Evolutionary conservation across 352 stramenopile genomes (phyloP).

Genomic region (Globisporangium paroecandrum): DNA sequence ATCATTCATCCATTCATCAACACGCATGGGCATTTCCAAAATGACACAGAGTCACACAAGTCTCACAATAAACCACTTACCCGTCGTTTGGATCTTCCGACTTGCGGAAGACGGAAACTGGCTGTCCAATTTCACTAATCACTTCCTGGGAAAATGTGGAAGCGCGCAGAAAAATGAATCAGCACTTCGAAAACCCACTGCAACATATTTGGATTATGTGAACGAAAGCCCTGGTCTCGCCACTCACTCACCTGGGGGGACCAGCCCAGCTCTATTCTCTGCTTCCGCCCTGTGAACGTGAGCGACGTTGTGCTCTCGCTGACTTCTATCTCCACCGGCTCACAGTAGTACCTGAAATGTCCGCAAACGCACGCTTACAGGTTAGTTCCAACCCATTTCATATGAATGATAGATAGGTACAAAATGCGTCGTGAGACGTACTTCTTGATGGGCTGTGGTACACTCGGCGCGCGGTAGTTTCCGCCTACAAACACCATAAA

Average conservation of each 20-base stretch:
- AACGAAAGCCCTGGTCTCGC: neutral
- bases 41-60: neutral
- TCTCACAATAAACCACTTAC: slow-evolving; percentile 22
- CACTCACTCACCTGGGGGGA: slow-evolving; percentile 55
- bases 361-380: neutral
- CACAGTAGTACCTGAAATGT: slow-evolving; percentile 65
- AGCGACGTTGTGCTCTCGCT: slow-evolving; percentile 35
- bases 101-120: slow-evolving; percentile 77
- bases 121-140: slow-evolving; percentile 70
- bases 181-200: neutral
- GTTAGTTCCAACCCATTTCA: neutral
- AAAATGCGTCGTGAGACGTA: slow-evolving; percentile 17
- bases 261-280: slow-evolving; percentile 71
- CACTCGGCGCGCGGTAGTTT: slow-evolving; percentile 33
- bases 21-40: neutral
- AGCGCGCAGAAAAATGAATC: neutral
- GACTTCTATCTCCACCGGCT: slow-evolving; percentile 60
- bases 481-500: slow-evolving; percentile 68
- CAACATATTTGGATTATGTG: neutral
- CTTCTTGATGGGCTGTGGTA: slow-evolving; percentile 48
- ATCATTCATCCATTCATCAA: neutral
- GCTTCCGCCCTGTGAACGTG: slow-evolving; percentile 57
- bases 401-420: neutral
- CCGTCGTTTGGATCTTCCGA: slow-evolving; percentile 66
- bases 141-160: slow-evolving; percentile 41